Evolutionary conservation across 2,329 filamentous ascomycete species (phyloP), one percentile per base, ranked within the genome.

Genomic region (Ophidiomyces ophidiicola): DNA sequence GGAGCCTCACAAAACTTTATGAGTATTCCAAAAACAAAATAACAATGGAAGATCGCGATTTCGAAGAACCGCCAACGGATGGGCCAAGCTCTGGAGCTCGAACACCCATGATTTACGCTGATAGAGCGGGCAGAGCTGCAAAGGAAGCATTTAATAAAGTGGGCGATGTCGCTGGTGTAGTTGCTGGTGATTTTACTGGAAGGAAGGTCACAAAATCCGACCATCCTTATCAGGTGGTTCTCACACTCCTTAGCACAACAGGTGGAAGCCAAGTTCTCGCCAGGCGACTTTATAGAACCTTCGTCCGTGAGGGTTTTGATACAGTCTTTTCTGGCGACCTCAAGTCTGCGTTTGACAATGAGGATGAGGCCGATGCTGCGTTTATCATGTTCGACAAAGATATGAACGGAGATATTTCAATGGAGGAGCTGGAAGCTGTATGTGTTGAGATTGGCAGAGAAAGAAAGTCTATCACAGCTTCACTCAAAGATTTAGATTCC

Each of bases 381-480:
- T 94, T 96, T 53, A 69, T 71, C 50, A 87, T 94, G 68, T 94
- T 94, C 50, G 88, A 96, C 63, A 92, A 90, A 55, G 88, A 96
- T 52, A 76, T 94, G 66, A 96, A 96, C 47, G 88, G 87, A 3
- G 88, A 96, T 53, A 93, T 94, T 35, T 92, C 83, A 0, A 86
- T 94, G 74, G 85, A 94, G 53, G 88, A 94, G 57, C 73, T 96
- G 15, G 87, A 94, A 59, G 77, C 83, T 15, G 86, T 92, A 17
- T 93, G 85, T 60, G 87, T 93, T 36, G 88, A 96, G 55, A 90
- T 94, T 48, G 86, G 88, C 24, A 76, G 88, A 11, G 88, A 96
- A 64, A 82, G 88, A 55, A 96, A 94, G 59, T 85, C 86, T 5
- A 94, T 96, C 50, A 88, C 86, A 0, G 88, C 87, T 1, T 94